Percentiles rank a stretch among this genome's conserved stretches.
Evolutionary conservation across 352 stramenopile species (phyloP).

Genomic region (Globisporangium paroecandrum): DNA sequence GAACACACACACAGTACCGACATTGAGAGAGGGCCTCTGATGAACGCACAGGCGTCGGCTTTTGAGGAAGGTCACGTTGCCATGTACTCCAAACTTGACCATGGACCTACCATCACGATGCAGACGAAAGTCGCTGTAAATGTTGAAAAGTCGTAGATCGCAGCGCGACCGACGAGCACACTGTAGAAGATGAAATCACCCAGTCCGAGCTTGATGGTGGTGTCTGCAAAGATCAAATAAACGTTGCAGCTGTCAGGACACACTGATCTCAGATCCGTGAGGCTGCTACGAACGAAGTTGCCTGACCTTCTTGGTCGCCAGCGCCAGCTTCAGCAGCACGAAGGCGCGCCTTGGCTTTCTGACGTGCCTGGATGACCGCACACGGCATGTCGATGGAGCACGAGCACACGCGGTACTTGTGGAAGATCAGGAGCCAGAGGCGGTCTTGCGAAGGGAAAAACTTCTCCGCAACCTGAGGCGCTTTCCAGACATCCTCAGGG

Average conservation of each 20-base stretch:
- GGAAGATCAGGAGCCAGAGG: constrained; percentile 79
- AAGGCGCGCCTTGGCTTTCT: constrained; percentile 38
- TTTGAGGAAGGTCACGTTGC: no score
- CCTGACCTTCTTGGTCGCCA: constrained; percentile 36
- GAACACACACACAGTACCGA: no score
- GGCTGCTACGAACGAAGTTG: no score
- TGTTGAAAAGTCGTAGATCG: constrained; percentile 94
- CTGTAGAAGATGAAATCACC: constrained; percentile 99
- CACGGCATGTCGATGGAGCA: constrained; percentile 78
- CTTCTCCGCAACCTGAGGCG: constrained; percentile 71
- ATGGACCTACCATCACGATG: constrained; percentile 78
- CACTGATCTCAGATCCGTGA: no score
- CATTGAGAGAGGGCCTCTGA: no score
- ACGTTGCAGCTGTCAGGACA: no score
- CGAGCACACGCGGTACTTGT: constrained; percentile 84
- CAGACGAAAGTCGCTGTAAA: constrained; percentile 92
- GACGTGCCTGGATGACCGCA: constrained; percentile 50
- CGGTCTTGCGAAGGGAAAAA: constrained; percentile 76
- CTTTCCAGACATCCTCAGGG: constrained; percentile 77
- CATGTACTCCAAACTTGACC: no score
- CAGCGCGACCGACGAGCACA: constrained; percentile 95
- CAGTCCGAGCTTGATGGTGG: constrained; percentile 92
- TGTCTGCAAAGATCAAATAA: constrained; percentile 29
- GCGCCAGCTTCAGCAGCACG: constrained; percentile 39
- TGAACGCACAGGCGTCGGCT: no score